Percentiles rank a stretch among this genome's conserved stretches.
phyloP scores from a whole-genome alignment of 306 rosid species.

The Boehmeria nivea region DNA sequence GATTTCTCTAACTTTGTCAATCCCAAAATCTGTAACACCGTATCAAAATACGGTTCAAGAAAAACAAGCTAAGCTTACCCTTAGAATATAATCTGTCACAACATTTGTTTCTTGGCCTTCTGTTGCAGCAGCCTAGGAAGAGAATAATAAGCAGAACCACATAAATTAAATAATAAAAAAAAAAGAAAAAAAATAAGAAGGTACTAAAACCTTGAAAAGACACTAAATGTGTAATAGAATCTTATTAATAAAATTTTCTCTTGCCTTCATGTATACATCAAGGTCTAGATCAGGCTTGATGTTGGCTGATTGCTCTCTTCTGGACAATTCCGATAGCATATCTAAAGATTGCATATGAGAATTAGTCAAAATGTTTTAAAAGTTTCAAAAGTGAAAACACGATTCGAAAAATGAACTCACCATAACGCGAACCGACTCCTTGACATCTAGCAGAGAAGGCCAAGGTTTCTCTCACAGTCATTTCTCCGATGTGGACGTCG shows the following conservation, averaged over 20 bases:
- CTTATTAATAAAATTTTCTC: not conserved
- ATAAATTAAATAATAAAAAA: not conserved
- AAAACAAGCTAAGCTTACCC: slow-evolving; percentile 14
- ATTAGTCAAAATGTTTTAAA: not conserved
- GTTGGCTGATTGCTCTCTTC: slow-evolving; percentile 39
- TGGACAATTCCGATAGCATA: slow-evolving; percentile 37
- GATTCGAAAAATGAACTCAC: slow-evolving; percentile 10
- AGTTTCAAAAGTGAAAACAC: not conserved
- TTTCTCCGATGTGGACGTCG: slow-evolving; percentile 42
- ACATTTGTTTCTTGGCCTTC: slow-evolving; percentile 28
- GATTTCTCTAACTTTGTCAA: not conserved
- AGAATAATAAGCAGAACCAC: not conserved
- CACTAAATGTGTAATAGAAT: not conserved
- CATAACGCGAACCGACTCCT: slow-evolving; percentile 43
- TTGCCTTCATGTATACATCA: slow-evolving; percentile 48
- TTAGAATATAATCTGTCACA: slow-evolving; percentile 37
- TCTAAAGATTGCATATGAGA: slow-evolving; percentile 21
- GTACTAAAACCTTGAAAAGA: not conserved
- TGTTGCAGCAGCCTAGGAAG: slow-evolving; percentile 33
- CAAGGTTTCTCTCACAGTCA: slow-evolving; percentile 50
- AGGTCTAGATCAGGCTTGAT: slow-evolving; percentile 50
- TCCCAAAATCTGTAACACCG: not conserved
- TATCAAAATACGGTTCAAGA: too few species aligned
- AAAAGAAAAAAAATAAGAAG: too few species aligned
- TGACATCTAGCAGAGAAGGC: slow-evolving; percentile 51